Conservation (phyloP, 129 eudicot genomes). For the Pittosporum tobira region DNA sequence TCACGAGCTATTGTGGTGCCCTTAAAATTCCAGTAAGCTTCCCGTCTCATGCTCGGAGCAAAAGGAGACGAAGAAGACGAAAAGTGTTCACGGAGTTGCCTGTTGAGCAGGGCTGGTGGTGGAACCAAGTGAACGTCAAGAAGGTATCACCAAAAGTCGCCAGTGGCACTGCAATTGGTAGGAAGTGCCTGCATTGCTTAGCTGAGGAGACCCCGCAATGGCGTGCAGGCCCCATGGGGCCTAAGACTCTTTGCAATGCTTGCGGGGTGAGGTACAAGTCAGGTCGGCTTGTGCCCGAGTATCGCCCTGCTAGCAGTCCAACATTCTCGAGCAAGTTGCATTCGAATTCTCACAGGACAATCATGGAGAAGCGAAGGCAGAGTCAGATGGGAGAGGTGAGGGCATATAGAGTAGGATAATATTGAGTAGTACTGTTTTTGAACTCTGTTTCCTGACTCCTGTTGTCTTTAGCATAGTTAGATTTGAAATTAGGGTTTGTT, state of each 20-base stretch:
- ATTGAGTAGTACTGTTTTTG: slow-evolving; percentile 11
- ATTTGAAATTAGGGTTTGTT: slow-evolving; percentile 27
- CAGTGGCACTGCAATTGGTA: slow-evolving; percentile 27
- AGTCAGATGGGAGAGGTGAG: slow-evolving; percentile 28
- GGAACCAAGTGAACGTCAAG: slow-evolving; percentile 6
- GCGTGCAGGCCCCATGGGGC: slow-evolving; percentile 91
- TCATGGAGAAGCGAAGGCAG: slow-evolving; percentile 70
- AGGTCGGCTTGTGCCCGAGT: slow-evolving; percentile 70
- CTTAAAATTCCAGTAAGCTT: slow-evolving; percentile 40
- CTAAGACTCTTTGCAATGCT: slow-evolving; percentile 75
- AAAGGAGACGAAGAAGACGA: slow-evolving; percentile 30
- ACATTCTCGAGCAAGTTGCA: slow-evolving; percentile 58
- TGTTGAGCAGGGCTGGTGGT: too few species aligned
- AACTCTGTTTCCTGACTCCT: slow-evolving; percentile 11
- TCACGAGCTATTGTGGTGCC: slow-evolving; percentile 38
- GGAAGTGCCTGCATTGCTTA: slow-evolving; percentile 68
- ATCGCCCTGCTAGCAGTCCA: slow-evolving; percentile 75
- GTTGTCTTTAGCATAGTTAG: slow-evolving; percentile 21
- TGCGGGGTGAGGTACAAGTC: slow-evolving; percentile 87
- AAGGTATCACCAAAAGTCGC: slow-evolving; percentile 5
- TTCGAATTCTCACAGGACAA: slow-evolving; percentile 74
- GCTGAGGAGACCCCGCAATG: slow-evolving; percentile 79
- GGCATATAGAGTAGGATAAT: slow-evolving; percentile 26
- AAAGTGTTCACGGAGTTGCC: slow-evolving; percentile 27
- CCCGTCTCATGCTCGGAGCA: slow-evolving; percentile 56